phyloP scores from a whole-genome alignment of 768 basidiomycete species.

The Mycena alexandri region DNA sequence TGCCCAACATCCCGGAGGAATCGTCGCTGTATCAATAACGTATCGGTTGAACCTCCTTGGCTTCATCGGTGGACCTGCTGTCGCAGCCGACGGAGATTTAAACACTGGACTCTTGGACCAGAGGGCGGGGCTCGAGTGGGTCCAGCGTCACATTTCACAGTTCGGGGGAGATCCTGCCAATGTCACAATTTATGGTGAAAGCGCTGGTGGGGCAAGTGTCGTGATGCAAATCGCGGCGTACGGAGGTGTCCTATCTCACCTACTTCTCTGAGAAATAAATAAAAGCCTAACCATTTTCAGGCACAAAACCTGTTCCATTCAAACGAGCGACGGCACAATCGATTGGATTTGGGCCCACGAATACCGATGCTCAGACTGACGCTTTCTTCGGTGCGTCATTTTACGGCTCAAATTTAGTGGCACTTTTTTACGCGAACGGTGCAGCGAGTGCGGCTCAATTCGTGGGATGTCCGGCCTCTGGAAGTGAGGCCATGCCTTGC shows the following conservation, averaged over 20 bases:
- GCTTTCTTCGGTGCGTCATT: constrained; percentile 48
- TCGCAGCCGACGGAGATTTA: constrained; percentile 53
- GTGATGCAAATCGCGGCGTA: constrained; percentile 60
- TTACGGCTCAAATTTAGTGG: not conserved
- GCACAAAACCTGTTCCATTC: constrained; percentile 53
- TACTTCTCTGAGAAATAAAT: not conserved
- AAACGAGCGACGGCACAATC: constrained; percentile 57
- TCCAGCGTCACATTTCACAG: constrained; percentile 51
- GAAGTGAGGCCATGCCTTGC: constrained; percentile 48
- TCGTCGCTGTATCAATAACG: constrained; percentile 51
- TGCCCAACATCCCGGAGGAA: constrained; percentile 49
- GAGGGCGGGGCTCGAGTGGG: constrained; percentile 55
- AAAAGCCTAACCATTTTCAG: constrained; percentile 28
- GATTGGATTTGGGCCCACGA: constrained; percentile 56
- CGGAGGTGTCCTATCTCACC: constrained; percentile 45
- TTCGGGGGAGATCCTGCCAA: constrained; percentile 52
- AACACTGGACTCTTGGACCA: constrained; percentile 59
- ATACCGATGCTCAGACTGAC: constrained; percentile 45
- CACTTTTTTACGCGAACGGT: not conserved
- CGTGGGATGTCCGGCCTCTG: constrained; percentile 46
- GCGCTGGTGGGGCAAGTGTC: constrained; percentile 59
- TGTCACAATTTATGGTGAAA: constrained; percentile 53
- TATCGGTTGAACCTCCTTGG: constrained; percentile 48
- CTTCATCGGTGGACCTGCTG: constrained; percentile 47
- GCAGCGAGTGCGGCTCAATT: constrained; percentile 46